Evolutionary conservation across 2,329 filamentous ascomycete species (phyloP), one percentile per base, ranked within the genome.

Genomic region (Saccharata proteae): DNA sequence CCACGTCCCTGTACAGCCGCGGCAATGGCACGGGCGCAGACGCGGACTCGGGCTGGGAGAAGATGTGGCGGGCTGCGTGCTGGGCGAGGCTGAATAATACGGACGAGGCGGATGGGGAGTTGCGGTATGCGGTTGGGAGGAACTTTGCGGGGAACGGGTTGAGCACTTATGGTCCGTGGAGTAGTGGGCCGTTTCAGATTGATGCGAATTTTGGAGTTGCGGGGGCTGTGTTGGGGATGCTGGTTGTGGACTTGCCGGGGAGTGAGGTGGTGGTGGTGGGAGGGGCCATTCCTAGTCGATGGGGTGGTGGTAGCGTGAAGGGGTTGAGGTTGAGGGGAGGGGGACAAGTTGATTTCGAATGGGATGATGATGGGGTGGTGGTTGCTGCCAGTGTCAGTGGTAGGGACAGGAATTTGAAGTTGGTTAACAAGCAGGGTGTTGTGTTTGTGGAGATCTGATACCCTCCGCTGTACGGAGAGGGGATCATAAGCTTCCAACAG

Each of bases 161-260:
- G 17, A 62, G 57, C 24, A 67, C 71, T 59, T 73, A 72, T 41
- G 48, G 40, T 6, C 65, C 54, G 0, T 44, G 49, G 7, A 47
- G n/a, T n/a, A n/a, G 55, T 5, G 47, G 49, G 27, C 66, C 69
- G 2, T 73, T 73, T 39, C 69, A 74, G 50, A 71, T 73, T 35
- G 69, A 74, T 43, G 70, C 68, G 5, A 74, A 74, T 42, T 72
- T 69, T 38, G 69, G 68, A 2, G 46, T 61, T 14, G 55, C 54
- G 3, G 69, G 65, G 0, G 65, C 64, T 0, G 54, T 69, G 30
- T 37, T 71, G 32, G 54, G 57, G 35, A 65, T 71, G 65, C 43
- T 71, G 23, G 55, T 68, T 28, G 57, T 69, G n/a, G 64, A 71
- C 45, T 30, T 68, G 24, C 30, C 30, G 11, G 18, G 16, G 23